These are phyloP conservation scores for Teunomyces gatunensis DNA, from an alignment of 805 yeast species.

Conservation along the genomic window DNA sequence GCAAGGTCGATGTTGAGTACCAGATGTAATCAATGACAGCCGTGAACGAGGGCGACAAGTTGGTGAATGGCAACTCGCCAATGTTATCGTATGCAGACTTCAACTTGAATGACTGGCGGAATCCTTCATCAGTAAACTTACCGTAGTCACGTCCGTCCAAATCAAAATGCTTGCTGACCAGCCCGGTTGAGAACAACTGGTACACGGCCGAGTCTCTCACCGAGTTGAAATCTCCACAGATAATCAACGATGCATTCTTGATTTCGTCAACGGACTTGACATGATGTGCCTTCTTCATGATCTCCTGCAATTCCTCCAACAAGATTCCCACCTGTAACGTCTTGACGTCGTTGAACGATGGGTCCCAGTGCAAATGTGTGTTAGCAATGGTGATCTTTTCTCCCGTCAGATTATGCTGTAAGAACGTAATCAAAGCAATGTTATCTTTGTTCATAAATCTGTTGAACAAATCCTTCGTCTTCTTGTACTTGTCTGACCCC, in stretches of 20 bases:
- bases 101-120: slow-evolving; percentile 74
- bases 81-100: slow-evolving; percentile 81
- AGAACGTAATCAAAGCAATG: slow-evolving; percentile 72
- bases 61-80: slow-evolving; percentile 92
- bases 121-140: slow-evolving; percentile 83
- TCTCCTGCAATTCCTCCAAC: slow-evolving; percentile 77
- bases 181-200: slow-evolving; percentile 80
- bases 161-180: slow-evolving; percentile 76
- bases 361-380: slow-evolving; percentile 99
- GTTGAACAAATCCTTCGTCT: slow-evolving; percentile 91
- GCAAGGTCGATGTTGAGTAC: slow-evolving; percentile 80
- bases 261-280: slow-evolving; percentile 47
- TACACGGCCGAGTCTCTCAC: slow-evolving; percentile 86
- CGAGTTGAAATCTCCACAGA: slow-evolving; percentile 97
- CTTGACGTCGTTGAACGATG: slow-evolving; percentile 92
- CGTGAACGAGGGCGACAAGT: slow-evolving; percentile 89
- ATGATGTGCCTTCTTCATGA: slow-evolving; percentile 51
- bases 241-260: slow-evolving; percentile 68
- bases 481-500: slow-evolving; percentile 81
- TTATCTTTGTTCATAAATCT: slow-evolving; percentile 96
- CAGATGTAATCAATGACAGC: slow-evolving; percentile 94
- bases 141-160: slow-evolving; percentile 89
- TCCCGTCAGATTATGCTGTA: slow-evolving; percentile 72
- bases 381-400: slow-evolving; percentile 73
- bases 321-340: slow-evolving; percentile 92